Conservation (phyloP, 139 green algal genomes). For the Mesotaenium endlicherianum region DNA sequence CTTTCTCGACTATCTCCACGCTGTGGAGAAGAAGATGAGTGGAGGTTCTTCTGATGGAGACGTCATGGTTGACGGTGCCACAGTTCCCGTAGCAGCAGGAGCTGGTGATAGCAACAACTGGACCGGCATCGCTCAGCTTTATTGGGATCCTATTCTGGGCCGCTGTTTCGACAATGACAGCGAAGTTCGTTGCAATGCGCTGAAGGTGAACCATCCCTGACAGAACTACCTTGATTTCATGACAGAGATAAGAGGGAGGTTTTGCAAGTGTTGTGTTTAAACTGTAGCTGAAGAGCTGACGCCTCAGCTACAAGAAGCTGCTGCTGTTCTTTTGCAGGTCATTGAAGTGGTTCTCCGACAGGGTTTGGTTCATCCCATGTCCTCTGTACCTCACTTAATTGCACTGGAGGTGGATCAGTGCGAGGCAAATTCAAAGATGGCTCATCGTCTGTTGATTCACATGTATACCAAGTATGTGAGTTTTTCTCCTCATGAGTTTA, state of each 20-base stretch:
- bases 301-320: neutral
- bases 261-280: no score
- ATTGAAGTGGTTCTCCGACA: constrained; percentile 44
- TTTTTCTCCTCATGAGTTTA: no score
- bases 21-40: constrained; percentile 23
- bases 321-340: constrained; percentile 14
- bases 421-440: constrained; percentile 18
- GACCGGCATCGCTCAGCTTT: constrained; percentile 8
- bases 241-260: neutral
- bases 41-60: neutral
- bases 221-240: constrained; percentile 14
- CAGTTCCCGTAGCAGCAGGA: constrained; percentile 14
- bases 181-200: constrained; percentile 9
- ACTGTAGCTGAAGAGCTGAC: no score
- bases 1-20: constrained; percentile 15
- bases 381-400: constrained; percentile 25
- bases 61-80: neutral
- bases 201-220: constrained; percentile 6
- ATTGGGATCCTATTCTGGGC: constrained; percentile 14
- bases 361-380: constrained; percentile 47
- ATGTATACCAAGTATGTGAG: constrained; percentile 33
- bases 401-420: constrained; percentile 25
- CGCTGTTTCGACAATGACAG: constrained; percentile 9
- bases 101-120: constrained; percentile 24
- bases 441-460: constrained; percentile 19